Evolutionary conservation across 176 grass and related monocot species (phyloP).

Genomic region (Chrysopogon serrulatus): DNA sequence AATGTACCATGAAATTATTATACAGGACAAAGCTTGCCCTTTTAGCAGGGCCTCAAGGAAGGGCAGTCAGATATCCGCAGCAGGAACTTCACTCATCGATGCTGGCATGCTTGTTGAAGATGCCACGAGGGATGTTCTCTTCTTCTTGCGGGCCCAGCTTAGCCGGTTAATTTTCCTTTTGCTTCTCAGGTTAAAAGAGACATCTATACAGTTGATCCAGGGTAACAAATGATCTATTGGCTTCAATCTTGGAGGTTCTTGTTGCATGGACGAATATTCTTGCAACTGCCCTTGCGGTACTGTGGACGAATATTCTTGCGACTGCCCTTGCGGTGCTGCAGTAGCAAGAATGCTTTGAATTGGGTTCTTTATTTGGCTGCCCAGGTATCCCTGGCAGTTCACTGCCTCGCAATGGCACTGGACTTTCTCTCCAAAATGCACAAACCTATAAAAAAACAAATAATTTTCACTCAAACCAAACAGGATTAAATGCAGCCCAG

Average conservation of each 20-base stretch:
- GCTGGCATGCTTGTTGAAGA: conserved; percentile 7
- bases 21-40: conserved; percentile 5
- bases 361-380: conserved; percentile 72
- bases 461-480: background rate
- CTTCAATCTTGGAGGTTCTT: conserved; percentile 5
- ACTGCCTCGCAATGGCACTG: conserved; percentile 64
- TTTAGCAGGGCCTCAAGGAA: background rate
- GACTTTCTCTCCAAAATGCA: conserved; percentile 92
- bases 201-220: conserved; percentile 60
- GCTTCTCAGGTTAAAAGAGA: conserved; percentile 56
- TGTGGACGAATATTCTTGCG: background rate
- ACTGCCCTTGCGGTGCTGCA: background rate
- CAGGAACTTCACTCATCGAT: conserved; percentile 3
- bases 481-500: background rate
- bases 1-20: conserved; percentile 25
- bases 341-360: background rate
- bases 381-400: conserved; percentile 86
- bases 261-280: background rate
- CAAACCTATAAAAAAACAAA: conserved; percentile 55
- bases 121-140: conserved; percentile 32
- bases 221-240: conserved; percentile 33
- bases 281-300: background rate
- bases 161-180: conserved; percentile 40
- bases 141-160: conserved; percentile 57
- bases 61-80: background rate